Percentiles rank a stretch among this genome's conserved stretches.
These are phyloP conservation scores for Diplosphaera chodatii DNA, from an alignment of 139 green algal genomes.

Conservation along the genomic window DNA sequence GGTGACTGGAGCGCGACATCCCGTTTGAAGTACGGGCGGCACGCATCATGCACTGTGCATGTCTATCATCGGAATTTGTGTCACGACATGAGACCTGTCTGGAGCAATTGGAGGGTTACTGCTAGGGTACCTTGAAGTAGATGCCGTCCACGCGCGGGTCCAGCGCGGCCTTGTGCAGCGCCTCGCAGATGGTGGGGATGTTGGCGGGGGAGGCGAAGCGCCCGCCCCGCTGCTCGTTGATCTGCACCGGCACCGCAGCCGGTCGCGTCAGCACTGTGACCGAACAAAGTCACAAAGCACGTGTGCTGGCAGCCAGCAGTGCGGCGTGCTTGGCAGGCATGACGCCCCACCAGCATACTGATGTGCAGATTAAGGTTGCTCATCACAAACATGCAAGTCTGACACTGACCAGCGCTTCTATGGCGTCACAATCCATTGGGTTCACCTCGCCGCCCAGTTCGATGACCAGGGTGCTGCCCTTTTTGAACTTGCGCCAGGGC, in stretches of 20 bases:
- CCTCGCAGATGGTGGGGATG: conserved; percentile 59
- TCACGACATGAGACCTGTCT: not conserved
- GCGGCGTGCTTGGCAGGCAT: too few species aligned
- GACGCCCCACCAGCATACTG: too few species aligned
- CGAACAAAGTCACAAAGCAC: not conserved
- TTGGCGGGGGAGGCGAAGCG: conserved; percentile 36
- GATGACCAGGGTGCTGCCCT: conserved; percentile 66
- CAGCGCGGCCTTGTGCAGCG: conserved; percentile 77
- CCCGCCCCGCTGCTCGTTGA: conserved; percentile 27
- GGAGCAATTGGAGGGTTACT: not conserved
- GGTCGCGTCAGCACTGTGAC: too few species aligned
- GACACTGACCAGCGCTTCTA: not conserved
- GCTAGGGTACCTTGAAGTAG: conserved; percentile 78
- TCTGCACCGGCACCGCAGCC: too few species aligned
- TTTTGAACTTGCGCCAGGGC: conserved; percentile 85
- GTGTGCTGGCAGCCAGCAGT: not conserved
- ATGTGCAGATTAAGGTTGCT: not conserved
- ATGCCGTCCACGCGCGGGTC: conserved; percentile 80
- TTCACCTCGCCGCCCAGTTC: conserved; percentile 42
- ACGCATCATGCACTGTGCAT: too few species aligned
- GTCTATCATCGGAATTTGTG: too few species aligned
- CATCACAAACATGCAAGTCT: not conserved
- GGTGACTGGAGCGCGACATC: too few species aligned
- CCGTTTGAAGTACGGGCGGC: too few species aligned
- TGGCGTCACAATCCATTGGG: too few species aligned